A percentile compares a stretch with the other conserved stretches of the same genome.
These are phyloP conservation scores for Cylindrotheca fusiformis DNA, from an alignment of 108 stramenopile species.

Conservation along the genomic window DNA sequence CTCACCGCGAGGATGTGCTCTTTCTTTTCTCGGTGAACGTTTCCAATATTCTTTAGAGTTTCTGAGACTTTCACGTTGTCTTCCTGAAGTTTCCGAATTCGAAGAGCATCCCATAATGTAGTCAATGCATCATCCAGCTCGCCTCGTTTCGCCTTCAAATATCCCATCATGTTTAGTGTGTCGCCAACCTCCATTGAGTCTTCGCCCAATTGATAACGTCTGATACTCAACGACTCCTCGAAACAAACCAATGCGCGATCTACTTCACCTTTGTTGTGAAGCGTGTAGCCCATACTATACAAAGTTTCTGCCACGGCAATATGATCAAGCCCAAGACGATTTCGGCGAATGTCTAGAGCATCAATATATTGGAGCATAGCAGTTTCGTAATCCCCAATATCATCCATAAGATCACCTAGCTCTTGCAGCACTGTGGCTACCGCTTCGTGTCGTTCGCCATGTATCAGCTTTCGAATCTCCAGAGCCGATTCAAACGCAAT, in stretches of 20 bases:
- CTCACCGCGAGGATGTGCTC: constrained; percentile 54
- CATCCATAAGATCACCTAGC: constrained; percentile 76
- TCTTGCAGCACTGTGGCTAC: constrained; percentile 70
- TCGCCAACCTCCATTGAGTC: constrained; percentile 69
- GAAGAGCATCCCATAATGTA: constrained; percentile 60
- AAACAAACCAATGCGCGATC: constrained; percentile 61
- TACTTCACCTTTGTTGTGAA: constrained; percentile 51
- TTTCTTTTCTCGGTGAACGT: constrained; percentile 65
- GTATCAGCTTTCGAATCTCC: constrained; percentile 48
- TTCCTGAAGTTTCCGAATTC: constrained; percentile 54
- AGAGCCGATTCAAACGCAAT: constrained; percentile 67
- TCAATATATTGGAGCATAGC: constrained; percentile 68
- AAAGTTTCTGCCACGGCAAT: constrained; percentile 60
- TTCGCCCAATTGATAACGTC: constrained; percentile 51
- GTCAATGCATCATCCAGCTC: constrained; percentile 55
- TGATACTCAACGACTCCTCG: constrained; percentile 59
- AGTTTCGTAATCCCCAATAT: constrained; percentile 55
- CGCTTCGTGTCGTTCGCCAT: constrained; percentile 64
- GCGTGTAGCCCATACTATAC: constrained; percentile 73
- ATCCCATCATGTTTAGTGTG: constrained; percentile 78
- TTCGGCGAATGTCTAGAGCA: constrained; percentile 58
- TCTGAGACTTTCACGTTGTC: constrained; percentile 71
- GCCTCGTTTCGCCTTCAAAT: constrained; percentile 55
- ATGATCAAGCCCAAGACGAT: constrained; percentile 47
- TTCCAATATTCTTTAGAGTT: constrained; percentile 79